A percentile compares a stretch with the other conserved stretches of the same genome.
phyloP scores from a whole-genome alignment of 441 rosid genomes.

The Brassica hybrid region DNA sequence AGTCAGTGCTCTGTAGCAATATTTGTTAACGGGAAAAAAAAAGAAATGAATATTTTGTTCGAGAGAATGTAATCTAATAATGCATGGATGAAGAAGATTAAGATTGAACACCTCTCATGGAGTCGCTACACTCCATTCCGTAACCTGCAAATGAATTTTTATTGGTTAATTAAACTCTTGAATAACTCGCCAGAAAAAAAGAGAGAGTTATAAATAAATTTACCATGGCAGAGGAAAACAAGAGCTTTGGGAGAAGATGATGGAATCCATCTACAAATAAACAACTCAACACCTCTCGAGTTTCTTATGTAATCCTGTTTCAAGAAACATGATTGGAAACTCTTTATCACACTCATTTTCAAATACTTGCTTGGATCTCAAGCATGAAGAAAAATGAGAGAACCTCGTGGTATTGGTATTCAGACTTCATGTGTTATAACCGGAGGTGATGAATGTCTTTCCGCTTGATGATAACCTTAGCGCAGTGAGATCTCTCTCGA shows the following conservation, averaged over 20 bases:
- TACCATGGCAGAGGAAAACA: slow-evolving; percentile 95
- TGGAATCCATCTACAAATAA: slow-evolving; percentile 89
- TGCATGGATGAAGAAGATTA: slow-evolving; percentile 6
- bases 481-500: not conserved
- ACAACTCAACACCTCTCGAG: slow-evolving; percentile 74
- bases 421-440: slow-evolving; percentile 27
- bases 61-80: not conserved
- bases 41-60: not conserved
- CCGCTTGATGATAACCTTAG: not conserved
- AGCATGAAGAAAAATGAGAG: not conserved
- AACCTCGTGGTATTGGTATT: slow-evolving; percentile 36
- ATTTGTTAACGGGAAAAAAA: not conserved
- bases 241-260: slow-evolving; percentile 73
- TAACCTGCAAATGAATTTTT: slow-evolving; percentile 55
- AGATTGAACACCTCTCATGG: slow-evolving; percentile 74
- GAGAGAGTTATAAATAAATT: not conserved
- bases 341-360: not conserved
- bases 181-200: not conserved
- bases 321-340: not conserved
- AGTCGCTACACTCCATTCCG: slow-evolving; percentile 90
- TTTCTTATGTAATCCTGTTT: slow-evolving; percentile 68
- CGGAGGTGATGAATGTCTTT: not conserved
- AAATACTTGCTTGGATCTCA: not conserved
- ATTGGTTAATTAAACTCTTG: not conserved
- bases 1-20: not conserved